Evolutionary conservation across 148 eudicot genomes (phyloP), one percentile per base, ranked within the genome.

Genomic region (Rhododendron griersonianum): DNA sequence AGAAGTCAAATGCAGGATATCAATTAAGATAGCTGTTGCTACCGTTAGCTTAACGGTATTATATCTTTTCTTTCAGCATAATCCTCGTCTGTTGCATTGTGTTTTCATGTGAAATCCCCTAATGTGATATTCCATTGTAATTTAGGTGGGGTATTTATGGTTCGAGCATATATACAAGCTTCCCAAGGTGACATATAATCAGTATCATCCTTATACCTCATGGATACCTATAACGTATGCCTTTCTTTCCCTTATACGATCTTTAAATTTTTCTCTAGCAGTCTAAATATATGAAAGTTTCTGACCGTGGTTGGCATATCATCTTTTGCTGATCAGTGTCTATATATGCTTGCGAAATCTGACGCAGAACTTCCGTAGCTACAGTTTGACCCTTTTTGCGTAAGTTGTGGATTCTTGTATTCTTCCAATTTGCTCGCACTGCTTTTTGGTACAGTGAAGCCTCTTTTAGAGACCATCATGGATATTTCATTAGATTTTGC

Each of bases 211-310:
- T 87, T 97, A 95, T 83, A 97, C 99, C 86, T 97, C 99, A 61
- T 97, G 99, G 99, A 97, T 97, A 48, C 99, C 99, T 59, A 95
- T 97, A 84, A 95, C 95, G 99, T 97, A 91, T 81, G 95, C 28
- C 37, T 85, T 71, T 61, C 77, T 84, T 84, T 41, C 10, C 44
- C 76, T 74, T 11, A 18, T 74, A 33, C 7, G 9, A 19, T 74
- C 23, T 4, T 73, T 33, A 15, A 15, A 73, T 73, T 28, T 25
- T 13, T 30, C 73, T 14, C 25, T 78, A 67, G 35, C 10, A 33
- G 75, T 84, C 8, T 78, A 39, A 39, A 35, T 48, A 11, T n/a
- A 74, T 48, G 41, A 13, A 50, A 78, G 7, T 33, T 80, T 84
- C 69, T 23, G 45, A 19, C 25, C 11, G 14, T 50, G 21, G 39